Base-by-base conservation (phyloP, 805 yeast genomes). In the Starmerella floricola region DNA sequence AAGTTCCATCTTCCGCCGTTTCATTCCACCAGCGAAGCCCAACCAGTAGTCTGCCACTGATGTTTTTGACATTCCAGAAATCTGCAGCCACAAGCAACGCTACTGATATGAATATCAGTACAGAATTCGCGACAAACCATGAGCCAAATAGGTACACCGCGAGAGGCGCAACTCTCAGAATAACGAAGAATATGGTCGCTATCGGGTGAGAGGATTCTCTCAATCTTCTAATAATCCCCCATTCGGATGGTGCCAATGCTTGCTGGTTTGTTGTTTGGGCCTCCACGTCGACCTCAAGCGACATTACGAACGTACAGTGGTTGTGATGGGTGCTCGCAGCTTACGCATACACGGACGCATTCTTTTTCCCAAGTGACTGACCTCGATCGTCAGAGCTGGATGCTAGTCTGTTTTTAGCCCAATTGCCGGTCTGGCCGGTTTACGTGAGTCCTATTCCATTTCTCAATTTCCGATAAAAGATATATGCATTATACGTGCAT, bases 11-110 rank as follows among this genome's bases (percentile, higher is more conserved):
- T 16, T 64, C 67, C 23, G 71, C 66, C 0, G 86, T 69, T 58
- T 88, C 96, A 58, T 88, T 91, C 95, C 97, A 88, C 98, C 98
- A 88, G 50, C 70, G 48, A 49, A 91, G 68, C 0, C 96, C 97
- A 4, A 91, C 96, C 42, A 88, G 62, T 43, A 84, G 70, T 45
- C 97, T 66, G 1, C 98, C 98, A 17, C 94, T 69, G 20, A 88
- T 81, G 61, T 88, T 88, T 58, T 88, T 91, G 19, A 84, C 76
- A 56, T 83, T 80, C 93, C 96, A 88, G 56, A 88, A 88, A 60
- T 88, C 98, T 1, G 85, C 84, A 0, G 95, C 82, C 17, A 84
- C 68, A 16, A 86, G 63, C 15, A 91, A 64, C 2, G 87, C 74
- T 18, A 85, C 77, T 5, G 76, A 59, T 13, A 88, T 86, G 66